A percentile compares a stretch with the other conserved stretches of the same genome.
Conservation (phyloP, 768 basidiomycete species). For the Amylocystis lapponica region DNA sequence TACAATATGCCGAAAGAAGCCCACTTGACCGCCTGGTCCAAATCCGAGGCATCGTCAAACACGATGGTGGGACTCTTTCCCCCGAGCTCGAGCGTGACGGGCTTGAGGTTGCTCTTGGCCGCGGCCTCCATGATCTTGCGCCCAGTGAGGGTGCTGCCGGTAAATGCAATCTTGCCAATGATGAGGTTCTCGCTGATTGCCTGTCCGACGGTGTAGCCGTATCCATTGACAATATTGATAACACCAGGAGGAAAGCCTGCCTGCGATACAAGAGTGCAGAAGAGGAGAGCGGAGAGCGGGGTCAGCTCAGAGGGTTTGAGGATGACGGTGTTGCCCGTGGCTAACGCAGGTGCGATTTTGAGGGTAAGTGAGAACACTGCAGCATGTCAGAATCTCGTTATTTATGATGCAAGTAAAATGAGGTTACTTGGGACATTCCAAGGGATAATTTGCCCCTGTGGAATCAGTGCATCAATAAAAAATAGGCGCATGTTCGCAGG, state of each 20-base stretch:
- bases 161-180: constrained; percentile 94
- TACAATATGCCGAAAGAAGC: constrained; percentile 81
- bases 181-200: constrained; percentile 77
- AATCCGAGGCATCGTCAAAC: constrained; percentile 78
- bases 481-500: constrained; percentile 72
- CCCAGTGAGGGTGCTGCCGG: constrained; percentile 87
- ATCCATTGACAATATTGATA: constrained; percentile 80
- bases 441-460: neutral
- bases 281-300: constrained; percentile 65
- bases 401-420: constrained; percentile 64
- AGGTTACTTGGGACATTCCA: neutral
- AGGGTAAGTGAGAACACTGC: constrained; percentile 52
- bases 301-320: constrained; percentile 93
- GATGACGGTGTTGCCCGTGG: constrained; percentile 87
- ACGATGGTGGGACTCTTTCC: constrained; percentile 89
- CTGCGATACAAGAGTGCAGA: constrained; percentile 38
- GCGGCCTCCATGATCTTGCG: constrained; percentile 89
- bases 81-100: constrained; percentile 90
- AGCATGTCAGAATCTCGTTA: constrained; percentile 71
- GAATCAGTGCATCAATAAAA: too few relatives aligned
- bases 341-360: constrained; percentile 89
- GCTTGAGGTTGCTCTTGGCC: constrained; percentile 87
- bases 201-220: constrained; percentile 78
- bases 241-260: constrained; percentile 88
- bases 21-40: constrained; percentile 90